Percentiles rank a stretch among this genome's conserved stretches.
These are phyloP conservation scores for Plasmodium gonderi DNA, from an alignment of 169 alveolate genomes.

Conservation along the genomic window DNA sequence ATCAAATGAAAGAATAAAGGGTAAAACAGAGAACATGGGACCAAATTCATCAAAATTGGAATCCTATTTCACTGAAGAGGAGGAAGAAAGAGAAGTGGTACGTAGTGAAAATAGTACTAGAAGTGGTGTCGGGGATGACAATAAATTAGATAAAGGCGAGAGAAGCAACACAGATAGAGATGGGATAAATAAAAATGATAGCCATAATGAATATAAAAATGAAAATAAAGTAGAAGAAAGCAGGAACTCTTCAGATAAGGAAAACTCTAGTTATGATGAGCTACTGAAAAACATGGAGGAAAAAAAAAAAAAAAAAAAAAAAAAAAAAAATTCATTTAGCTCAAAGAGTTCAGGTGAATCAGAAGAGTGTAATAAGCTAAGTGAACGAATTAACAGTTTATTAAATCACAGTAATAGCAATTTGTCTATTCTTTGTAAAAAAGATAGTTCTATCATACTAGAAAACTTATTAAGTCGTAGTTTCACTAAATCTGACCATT, in stretches of 20 bases:
- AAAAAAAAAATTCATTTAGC: neutral
- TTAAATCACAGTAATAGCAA: slow-evolving; percentile 29
- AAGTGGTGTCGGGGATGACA: too few relatives aligned
- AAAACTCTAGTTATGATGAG: neutral
- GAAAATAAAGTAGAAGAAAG: neutral
- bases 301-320: neutral
- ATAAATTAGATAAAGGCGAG: too few relatives aligned
- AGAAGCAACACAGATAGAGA: too few relatives aligned
- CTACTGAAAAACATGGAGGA: neutral
- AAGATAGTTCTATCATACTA: slow-evolving; percentile 35
- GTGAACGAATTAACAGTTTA: slow-evolving; percentile 67
- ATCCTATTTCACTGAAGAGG: too few relatives aligned
- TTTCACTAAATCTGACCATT: slow-evolving; percentile 40
- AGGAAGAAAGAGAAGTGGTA: neutral
- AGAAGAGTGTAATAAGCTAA: slow-evolving; percentile 19
- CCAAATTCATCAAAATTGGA: too few relatives aligned
- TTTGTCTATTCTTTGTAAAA: neutral
- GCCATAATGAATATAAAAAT: neutral
- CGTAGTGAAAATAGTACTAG: too few relatives aligned
- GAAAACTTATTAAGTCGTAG: slow-evolving; percentile 53
- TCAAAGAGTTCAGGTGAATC: slow-evolving; percentile 13
- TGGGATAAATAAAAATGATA: neutral
- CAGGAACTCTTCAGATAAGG: neutral
- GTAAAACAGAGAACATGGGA: too few relatives aligned
- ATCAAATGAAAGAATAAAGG: neutral